Base-by-base conservation (phyloP, 2,329 filamentous ascomycete species). In the Penicillium sp. region DNA sequence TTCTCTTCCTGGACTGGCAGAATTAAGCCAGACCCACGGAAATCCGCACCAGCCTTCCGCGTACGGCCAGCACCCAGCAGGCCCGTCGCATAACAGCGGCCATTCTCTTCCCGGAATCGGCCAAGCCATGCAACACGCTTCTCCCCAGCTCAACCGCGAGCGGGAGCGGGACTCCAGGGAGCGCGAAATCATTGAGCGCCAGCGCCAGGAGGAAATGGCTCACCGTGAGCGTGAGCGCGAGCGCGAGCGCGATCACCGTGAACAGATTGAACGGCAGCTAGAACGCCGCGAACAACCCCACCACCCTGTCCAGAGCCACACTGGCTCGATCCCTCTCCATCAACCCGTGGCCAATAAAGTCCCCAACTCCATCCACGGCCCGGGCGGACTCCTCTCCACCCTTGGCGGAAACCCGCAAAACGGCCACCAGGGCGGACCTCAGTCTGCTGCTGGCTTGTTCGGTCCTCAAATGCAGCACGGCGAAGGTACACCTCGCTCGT, bases 281-380 rank as follows among this genome's bases (percentile, higher is more conserved):
- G 83, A 86, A 60, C 79, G 83, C 41, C 83, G 77, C 50, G 78
- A 80, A 45, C 84, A 86, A 51, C 87, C 86, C 69, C 83, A 85
- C 50, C 84, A 89, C 59, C 86, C 89, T 27, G 91, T 94, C 71
- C 93, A 97, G 74, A 94, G 89, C 76, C 93, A 90, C 71, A 88
- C 90, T 40, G 91, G 89, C 57, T 91, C 93, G 3, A 90, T 96
- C 54, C 91, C 93, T 54, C 88, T 97, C 67, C 93, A 97, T 76
- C 93, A 97, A 75, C 93, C 93, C 6, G 92, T 97, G 58, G 93
- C 93, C 61, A 86, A 92, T 71, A 82, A 93, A 76, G 81, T 91
- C 62, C 78, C 89, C 57, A 89, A 87, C 62, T 89, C 91, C 52
- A 95, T 97, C 56, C 93, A 96, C 72, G 95, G 92, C 46, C 93